phyloP scores from a whole-genome alignment of 352 stramenopile genomes.

The Pythium phragmiticola region DNA sequence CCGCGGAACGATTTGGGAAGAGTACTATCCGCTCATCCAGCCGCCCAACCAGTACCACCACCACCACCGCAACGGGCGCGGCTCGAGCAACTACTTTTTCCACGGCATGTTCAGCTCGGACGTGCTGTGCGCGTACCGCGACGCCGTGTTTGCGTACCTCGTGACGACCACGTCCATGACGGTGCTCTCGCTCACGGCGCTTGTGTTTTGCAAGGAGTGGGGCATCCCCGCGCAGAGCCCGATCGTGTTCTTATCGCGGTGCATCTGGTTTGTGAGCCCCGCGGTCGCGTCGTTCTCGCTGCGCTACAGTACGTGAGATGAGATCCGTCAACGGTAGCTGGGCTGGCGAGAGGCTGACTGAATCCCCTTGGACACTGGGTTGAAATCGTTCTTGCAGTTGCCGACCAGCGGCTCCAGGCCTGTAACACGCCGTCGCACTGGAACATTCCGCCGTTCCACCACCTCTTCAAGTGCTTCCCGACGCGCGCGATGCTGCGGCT shows the following conservation, averaged over 20 bases:
- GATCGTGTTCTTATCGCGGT: constrained; percentile 52
- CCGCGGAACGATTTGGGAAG: constrained; percentile 70
- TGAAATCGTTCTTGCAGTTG: constrained; percentile 35
- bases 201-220: constrained; percentile 87
- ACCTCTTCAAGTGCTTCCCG: constrained; percentile 83
- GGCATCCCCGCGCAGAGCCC: constrained; percentile 48
- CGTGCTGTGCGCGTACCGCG: constrained; percentile 79
- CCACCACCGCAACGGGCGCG: constrained; percentile 64
- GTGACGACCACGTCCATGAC: constrained; percentile 79
- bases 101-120: constrained; percentile 87
- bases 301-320: constrained; percentile 54
- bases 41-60: constrained; percentile 79
- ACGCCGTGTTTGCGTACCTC: constrained; percentile 80
- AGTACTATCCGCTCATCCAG: constrained; percentile 88
- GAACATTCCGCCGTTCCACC: constrained; percentile 79
- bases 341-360: background rate
- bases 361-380: background rate
- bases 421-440: constrained; percentile 82
- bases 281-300: constrained; percentile 68
- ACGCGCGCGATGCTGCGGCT: constrained; percentile 75
- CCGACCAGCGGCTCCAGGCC: constrained; percentile 60
- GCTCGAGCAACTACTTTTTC: constrained; percentile 85
- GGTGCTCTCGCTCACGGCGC: constrained; percentile 72
- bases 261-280: constrained; percentile 77
- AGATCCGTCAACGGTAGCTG: background rate